Evolutionary conservation across 192 early-diverging fungal species (phyloP).

Genomic region (Coemansia sp.): DNA sequence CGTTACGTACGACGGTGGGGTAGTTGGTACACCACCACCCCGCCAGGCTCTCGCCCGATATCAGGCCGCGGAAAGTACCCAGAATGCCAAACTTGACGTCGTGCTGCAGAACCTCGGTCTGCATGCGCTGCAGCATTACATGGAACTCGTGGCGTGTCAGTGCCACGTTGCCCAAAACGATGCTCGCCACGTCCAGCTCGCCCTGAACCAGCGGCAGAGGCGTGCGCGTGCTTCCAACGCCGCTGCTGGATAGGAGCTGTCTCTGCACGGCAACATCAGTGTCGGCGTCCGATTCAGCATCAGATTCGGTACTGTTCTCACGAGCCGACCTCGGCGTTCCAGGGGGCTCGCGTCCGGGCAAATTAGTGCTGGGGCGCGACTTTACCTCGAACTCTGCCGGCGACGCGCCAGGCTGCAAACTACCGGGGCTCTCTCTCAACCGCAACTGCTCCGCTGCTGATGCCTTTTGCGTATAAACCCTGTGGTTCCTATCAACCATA

Average conservation of each 20-base stretch:
- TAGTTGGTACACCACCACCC: conserved; percentile 74
- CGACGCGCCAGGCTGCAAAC: conserved; percentile 17
- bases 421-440: conserved; percentile 21
- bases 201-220: conserved; percentile 27
- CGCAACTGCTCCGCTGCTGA: conserved; percentile 45
- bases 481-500: conserved; percentile 50
- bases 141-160: conserved; percentile 65
- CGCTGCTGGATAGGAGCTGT: conserved; percentile 25
- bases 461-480: conserved; percentile 53
- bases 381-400: conserved; percentile 44
- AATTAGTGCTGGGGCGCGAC: conserved; percentile 21
- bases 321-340: conserved; percentile 8
- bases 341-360: conserved; percentile 4
- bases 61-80: conserved; percentile 64
- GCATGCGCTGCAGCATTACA: conserved; percentile 64
- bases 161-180: conserved; percentile 60
- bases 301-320: conserved; percentile 13
- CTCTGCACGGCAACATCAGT: conserved; percentile 34
- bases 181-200: conserved; percentile 49
- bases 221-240: conserved; percentile 11
- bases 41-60: conserved; percentile 67
- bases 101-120: conserved; percentile 60
- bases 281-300: conserved; percentile 26
- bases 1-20: conserved; percentile 59
- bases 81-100: conserved; percentile 73